Percentiles rank a stretch among this genome's conserved stretches.
phyloP scores from a whole-genome alignment of 2,329 filamentous ascomycete species.

The Aspergillus udagawae region DNA sequence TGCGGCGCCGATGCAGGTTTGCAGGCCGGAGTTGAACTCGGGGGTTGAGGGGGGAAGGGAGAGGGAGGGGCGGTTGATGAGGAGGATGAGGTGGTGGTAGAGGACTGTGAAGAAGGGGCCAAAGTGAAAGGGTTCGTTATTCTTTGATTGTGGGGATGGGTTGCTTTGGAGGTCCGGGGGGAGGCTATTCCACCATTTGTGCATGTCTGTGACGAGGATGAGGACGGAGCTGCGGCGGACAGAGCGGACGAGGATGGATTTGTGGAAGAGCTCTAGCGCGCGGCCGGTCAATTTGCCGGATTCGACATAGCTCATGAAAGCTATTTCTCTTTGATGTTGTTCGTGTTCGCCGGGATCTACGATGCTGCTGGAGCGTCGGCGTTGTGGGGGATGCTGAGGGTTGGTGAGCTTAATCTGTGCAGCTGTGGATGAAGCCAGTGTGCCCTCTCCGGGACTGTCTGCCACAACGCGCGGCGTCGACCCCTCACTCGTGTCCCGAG shows the following conservation, averaged over 20 bases:
- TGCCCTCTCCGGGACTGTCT: background rate
- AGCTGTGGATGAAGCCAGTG: background rate
- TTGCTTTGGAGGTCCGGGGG: conserved; percentile 25
- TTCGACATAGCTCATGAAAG: conserved; percentile 37
- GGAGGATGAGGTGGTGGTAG: conserved; percentile 39
- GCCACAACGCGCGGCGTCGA: background rate
- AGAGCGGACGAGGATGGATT: conserved; percentile 39
- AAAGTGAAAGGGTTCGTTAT: conserved; percentile 26
- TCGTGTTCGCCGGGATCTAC: conserved; percentile 7
- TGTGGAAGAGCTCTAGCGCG: conserved; percentile 40
- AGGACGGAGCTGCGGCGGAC: conserved; percentile 35
- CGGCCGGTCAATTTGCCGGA: conserved; percentile 38
- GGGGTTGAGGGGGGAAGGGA: conserved; percentile 35
- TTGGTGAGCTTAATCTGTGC: background rate
- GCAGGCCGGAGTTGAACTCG: conserved; percentile 38
- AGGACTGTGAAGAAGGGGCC: conserved; percentile 40
- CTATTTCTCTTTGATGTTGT: conserved; percentile 25
- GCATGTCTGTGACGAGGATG: conserved; percentile 37
- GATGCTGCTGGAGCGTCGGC: conserved; percentile 8
- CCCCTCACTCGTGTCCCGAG: background rate
- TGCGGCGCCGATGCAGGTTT: conserved; percentile 39
- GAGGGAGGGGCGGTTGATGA: conserved; percentile 38
- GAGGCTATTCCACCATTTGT: conserved; percentile 43
- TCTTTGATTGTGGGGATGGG: background rate
- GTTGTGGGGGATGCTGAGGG: background rate